Conservation (phyloP, 352 stramenopile species). For the Thalassiosira mediterranea region DNA sequence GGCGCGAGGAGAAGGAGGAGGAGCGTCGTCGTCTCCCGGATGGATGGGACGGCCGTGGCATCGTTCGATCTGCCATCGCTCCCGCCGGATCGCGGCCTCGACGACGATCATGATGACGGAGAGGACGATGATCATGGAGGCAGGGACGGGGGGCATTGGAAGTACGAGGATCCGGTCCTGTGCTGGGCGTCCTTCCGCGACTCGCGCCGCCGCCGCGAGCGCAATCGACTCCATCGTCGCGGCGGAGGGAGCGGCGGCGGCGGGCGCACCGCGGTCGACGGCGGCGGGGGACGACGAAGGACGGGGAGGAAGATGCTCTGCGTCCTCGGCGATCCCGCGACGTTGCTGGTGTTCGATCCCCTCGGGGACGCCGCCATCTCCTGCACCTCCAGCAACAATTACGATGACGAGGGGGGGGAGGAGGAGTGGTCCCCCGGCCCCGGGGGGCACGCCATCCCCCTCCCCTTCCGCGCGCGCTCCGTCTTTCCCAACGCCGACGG, state of each 20-base stretch:
- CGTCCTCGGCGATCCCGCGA: conserved; percentile 38
- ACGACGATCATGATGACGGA: conserved; percentile 1
- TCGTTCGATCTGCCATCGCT: conserved; percentile 42
- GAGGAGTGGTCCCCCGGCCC: background rate
- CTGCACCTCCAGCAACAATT: conserved; percentile 8
- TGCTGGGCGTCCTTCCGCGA: conserved; percentile 55
- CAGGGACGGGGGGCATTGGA: background rate
- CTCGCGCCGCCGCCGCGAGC: background rate
- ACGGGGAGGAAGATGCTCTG: conserved; percentile 55
- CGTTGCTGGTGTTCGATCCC: conserved; percentile 49
- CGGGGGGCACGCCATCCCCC: conserved; percentile 29
- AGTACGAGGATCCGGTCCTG: conserved; percentile 35
- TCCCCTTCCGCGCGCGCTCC: conserved; percentile 50
- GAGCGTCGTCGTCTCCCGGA: conserved; percentile 32
- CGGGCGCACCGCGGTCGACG: too few species aligned
- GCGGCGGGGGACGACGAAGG: conserved; percentile 13
- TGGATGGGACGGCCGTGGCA: conserved; percentile 41
- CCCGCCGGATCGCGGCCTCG: background rate
- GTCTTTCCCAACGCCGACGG: conserved; percentile 32
- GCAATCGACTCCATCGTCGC: background rate
- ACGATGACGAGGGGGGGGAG: conserved; percentile 13
- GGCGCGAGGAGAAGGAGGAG: background rate
- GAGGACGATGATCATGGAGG: background rate
- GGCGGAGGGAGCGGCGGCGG: background rate
- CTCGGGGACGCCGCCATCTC: conserved; percentile 33